phyloP scores from a whole-genome alignment of 768 basidiomycete species.

The Auricularia sp. region DNA sequence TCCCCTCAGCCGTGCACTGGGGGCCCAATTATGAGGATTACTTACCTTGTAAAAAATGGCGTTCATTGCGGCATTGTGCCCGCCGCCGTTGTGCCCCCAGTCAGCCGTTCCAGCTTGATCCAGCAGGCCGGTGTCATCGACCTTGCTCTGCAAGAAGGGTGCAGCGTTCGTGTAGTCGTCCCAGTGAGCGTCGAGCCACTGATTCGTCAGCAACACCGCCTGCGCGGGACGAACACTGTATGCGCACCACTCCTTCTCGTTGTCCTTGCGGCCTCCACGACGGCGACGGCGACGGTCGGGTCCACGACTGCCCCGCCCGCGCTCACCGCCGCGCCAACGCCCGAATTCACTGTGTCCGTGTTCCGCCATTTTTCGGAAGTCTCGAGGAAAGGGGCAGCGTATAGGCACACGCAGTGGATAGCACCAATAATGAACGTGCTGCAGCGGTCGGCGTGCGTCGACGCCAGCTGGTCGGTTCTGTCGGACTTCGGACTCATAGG shows the following conservation, averaged over 20 bases:
- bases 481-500: too few species aligned
- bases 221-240: background rate
- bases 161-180: slow-evolving; percentile 43
- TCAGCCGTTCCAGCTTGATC: slow-evolving; percentile 47
- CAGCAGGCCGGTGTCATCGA: slow-evolving; percentile 38
- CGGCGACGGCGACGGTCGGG: slow-evolving; percentile 70
- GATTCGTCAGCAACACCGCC: background rate
- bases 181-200: slow-evolving; percentile 42
- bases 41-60: slow-evolving; percentile 35
- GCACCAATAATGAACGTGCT: too few species aligned
- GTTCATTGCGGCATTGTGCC: slow-evolving; percentile 47
- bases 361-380: slow-evolving; percentile 58
- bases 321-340: slow-evolving; percentile 53
- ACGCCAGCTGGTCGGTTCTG: too few species aligned
- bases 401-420: too few species aligned
- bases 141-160: slow-evolving; percentile 37
- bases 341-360: slow-evolving; percentile 89
- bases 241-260: slow-evolving; percentile 97
- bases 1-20: background rate
- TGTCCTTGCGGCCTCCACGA: slow-evolving; percentile 96
- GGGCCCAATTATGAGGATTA: background rate
- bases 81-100: slow-evolving; percentile 48
- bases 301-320: slow-evolving; percentile 34
- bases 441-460: too few species aligned
- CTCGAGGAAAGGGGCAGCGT: background rate